Evolutionary conservation across 2,329 filamentous ascomycete species (phyloP), one percentile per base, ranked within the genome.

Genomic region (Neofusicoccum laricinum): DNA sequence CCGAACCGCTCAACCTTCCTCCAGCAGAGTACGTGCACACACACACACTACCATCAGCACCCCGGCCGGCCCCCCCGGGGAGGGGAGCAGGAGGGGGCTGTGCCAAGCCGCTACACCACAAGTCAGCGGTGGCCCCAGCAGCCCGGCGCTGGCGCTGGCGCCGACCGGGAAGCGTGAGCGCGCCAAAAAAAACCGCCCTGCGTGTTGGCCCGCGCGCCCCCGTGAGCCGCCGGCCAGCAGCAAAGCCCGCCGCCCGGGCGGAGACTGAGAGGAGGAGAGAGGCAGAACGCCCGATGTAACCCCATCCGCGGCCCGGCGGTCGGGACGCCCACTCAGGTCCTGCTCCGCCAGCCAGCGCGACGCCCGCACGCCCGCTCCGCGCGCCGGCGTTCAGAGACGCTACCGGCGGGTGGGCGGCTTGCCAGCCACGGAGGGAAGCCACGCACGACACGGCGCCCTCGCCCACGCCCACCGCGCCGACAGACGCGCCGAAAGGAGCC

Each of bases 351-450:
- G 46, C 46, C 46, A 50, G 46, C 11, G 25, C 46, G 19, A 38
- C 51, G 51, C 51, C 53, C 53, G 53, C 53, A 38, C 51, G 51
- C 51, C 53, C 53, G 53, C 53, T 45, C 53, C 53, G 53, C 53
- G 40, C 53, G 53, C 53, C 53, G 53, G 53, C 15, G 53, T 58
- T 34, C 53, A 30, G 53, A 58, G 53, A 58, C 17, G 25, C n/a
- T n/a, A n/a, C n/a, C n/a, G n/a, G n/a, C 53, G 53, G 45, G 15
- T 30, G 25, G 25, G 7, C n/a, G 25, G 25, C 25, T 4, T 30
- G 25, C 25, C 25, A 30, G 25, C 25, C 25, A 38, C 11, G 3
- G 36, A 11, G 10, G 15, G 49, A 1, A 51, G 49, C 49, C 49
- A 49, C 46, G 21, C 46, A 49, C 46, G 25, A 49, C 46, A 21